Conservation (phyloP, 495 filamentous ascomycete species). For the Neurospora terricola region DNA sequence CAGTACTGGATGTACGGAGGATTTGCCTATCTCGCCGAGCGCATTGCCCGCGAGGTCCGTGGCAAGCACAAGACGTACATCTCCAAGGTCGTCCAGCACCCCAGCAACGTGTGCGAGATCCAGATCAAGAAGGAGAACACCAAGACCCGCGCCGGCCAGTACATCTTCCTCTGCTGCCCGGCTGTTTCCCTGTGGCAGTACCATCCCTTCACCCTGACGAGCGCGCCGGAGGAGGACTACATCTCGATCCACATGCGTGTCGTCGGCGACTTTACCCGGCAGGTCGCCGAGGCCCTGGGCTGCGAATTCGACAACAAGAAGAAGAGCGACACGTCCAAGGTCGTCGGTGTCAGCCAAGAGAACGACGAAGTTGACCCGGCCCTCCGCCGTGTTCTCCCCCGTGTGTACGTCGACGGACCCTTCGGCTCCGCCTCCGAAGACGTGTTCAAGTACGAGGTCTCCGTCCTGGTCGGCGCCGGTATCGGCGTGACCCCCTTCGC, state of each 20-base stretch:
- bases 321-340: conserved; percentile 42
- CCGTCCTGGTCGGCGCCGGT: conserved; percentile 58
- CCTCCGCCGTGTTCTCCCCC: conserved; percentile 58
- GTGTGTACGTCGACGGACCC: conserved; percentile 69
- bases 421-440: conserved; percentile 72
- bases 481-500: conserved; percentile 69
- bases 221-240: conserved; percentile 72
- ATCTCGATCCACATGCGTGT: conserved; percentile 71
- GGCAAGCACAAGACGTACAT: conserved; percentile 68
- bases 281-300: conserved; percentile 53
- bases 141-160: conserved; percentile 69
- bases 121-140: conserved; percentile 78
- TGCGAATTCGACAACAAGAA: conserved; percentile 56
- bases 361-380: conserved; percentile 52
- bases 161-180: conserved; percentile 74
- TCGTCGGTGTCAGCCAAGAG: conserved; percentile 54
- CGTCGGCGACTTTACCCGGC: conserved; percentile 58
- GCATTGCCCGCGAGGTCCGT: conserved; percentile 58
- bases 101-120: conserved; percentile 73
- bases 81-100: conserved; percentile 75
- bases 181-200: conserved; percentile 73
- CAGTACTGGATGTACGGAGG: conserved; percentile 72
- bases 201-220: conserved; percentile 70
- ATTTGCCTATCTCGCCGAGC: conserved; percentile 60
- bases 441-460: conserved; percentile 68